Percentiles rank a stretch among this genome's conserved stretches.
Evolutionary conservation across 768 basidiomycete genomes (phyloP).

Genomic region (Sporobolomyces roseus): DNA sequence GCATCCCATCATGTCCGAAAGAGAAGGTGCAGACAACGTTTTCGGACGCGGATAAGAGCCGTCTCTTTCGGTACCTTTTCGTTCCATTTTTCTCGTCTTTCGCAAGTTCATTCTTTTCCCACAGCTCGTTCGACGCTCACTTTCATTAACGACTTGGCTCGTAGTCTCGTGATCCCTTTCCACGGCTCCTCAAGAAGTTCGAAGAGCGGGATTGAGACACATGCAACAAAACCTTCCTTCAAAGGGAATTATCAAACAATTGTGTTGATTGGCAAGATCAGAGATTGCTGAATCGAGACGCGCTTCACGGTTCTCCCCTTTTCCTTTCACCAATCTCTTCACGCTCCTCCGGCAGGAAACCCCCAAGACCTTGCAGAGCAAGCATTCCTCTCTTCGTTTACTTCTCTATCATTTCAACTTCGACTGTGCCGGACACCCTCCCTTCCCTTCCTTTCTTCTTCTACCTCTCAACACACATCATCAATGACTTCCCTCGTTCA

Average conservation of each 20-base stretch:
- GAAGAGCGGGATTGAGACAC: too few species aligned
- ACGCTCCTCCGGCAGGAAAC: constrained; percentile 11
- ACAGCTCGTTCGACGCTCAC: too few species aligned
- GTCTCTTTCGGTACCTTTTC: too few species aligned
- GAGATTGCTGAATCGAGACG: neutral
- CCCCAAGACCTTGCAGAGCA: constrained; percentile 3
- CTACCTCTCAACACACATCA: neutral
- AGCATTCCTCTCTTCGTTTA: neutral
- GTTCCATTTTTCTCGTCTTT: too few species aligned
- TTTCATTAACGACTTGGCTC: too few species aligned
- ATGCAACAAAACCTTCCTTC: neutral
- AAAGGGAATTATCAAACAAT: neutral
- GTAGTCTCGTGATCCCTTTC: too few species aligned
- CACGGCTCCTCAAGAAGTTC: too few species aligned
- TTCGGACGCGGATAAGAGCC: too few species aligned
- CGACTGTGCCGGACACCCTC: constrained; percentile 12
- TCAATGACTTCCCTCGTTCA: constrained; percentile 7
- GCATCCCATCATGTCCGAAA: too few species aligned
- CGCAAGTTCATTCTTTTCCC: too few species aligned
- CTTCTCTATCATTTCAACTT: neutral
- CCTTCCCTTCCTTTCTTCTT: neutral
- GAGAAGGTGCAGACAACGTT: too few species aligned
- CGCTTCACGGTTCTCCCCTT: constrained; percentile 11
- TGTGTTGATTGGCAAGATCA: neutral
- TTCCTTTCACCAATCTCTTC: neutral